Evolutionary conservation across 371 early-diverging fungal genomes (phyloP).

Genomic region (Gilbertella persicaria): DNA sequence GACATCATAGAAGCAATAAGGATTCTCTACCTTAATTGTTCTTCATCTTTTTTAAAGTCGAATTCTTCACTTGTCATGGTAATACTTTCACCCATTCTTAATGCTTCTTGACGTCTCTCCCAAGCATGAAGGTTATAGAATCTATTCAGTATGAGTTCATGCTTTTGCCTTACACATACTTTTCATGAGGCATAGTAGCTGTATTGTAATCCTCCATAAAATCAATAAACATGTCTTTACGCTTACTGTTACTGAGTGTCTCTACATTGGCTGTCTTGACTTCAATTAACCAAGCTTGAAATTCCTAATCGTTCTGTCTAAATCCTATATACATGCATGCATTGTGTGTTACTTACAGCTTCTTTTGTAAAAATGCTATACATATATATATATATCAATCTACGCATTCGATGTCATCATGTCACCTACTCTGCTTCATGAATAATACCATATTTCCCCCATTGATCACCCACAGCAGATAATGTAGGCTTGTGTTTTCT

Average conservation of each 20-base stretch:
- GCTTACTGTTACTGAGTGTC: constrained; percentile 49
- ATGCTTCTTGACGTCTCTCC: constrained; percentile 58
- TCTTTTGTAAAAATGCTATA: constrained; percentile 61
- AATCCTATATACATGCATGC: neutral
- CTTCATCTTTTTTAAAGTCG: constrained; percentile 51
- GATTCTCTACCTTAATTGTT: constrained; percentile 38
- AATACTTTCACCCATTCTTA: constrained; percentile 56
- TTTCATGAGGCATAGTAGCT: constrained; percentile 72
- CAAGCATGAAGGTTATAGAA: constrained; percentile 62
- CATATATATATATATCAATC: neutral
- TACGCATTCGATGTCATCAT: neutral
- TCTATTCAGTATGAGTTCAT: no score
- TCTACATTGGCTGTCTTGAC: constrained; percentile 66
- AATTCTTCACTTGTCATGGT: constrained; percentile 14
- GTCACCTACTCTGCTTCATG: constrained; percentile 50
- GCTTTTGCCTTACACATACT: constrained; percentile 53
- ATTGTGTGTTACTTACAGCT: constrained; percentile 41
- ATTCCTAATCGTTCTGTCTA: constrained; percentile 49
- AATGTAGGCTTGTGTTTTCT: constrained; percentile 37
- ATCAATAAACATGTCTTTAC: constrained; percentile 66
- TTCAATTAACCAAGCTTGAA: constrained; percentile 76
- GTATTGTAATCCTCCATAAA: constrained; percentile 83
- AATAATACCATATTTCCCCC: constrained; percentile 65
- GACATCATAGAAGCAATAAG: neutral
- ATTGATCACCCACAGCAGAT: constrained; percentile 33